These are phyloP conservation scores for Russula foetens DNA, from an alignment of 768 basidiomycete genomes.

Conservation along the genomic window DNA sequence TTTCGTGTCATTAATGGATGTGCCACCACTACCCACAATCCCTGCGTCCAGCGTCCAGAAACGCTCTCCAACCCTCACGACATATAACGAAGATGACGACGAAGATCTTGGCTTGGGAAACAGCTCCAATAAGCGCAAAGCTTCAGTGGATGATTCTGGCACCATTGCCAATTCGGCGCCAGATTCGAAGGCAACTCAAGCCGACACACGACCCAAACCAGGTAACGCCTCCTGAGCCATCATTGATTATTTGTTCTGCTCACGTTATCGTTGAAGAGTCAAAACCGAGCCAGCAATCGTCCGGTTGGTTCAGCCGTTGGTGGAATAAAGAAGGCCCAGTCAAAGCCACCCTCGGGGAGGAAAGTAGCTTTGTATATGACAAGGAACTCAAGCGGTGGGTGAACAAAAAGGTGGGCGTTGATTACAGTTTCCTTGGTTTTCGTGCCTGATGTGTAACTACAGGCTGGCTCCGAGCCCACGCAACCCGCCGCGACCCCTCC, in stretches of 20 bases:
- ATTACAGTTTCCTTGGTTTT: neutral
- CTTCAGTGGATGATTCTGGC: constrained; percentile 25
- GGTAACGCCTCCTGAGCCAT: constrained; percentile 21
- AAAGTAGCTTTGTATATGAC: constrained; percentile 87
- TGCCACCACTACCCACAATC: constrained; percentile 32
- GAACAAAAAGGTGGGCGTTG: constrained; percentile 68
- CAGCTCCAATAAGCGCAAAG: constrained; percentile 34
- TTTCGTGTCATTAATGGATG: constrained; percentile 85
- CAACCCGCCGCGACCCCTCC: constrained; percentile 52
- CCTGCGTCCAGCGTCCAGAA: constrained; percentile 17
- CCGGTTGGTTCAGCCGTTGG: constrained; percentile 77
- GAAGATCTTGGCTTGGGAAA: constrained; percentile 95
- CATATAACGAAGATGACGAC: constrained; percentile 51
- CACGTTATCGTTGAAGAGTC: neutral
- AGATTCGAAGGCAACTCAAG: constrained; percentile 5
- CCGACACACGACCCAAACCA: constrained; percentile 25
- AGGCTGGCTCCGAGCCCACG: constrained; percentile 51
- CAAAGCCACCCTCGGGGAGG: constrained; percentile 89
- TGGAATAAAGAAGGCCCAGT: constrained; percentile 76
- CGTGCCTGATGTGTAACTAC: neutral
- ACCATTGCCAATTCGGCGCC: constrained; percentile 23
- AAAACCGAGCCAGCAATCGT: constrained; percentile 25
- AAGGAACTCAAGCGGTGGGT: constrained; percentile 95
- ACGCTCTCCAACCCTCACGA: constrained; percentile 15
- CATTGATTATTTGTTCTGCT: neutral